Percentiles rank a stretch among this genome's conserved stretches.
phyloP scores from a whole-genome alignment of 2,329 filamentous ascomycete genomes.

The Aspergillus brasiliensis region DNA sequence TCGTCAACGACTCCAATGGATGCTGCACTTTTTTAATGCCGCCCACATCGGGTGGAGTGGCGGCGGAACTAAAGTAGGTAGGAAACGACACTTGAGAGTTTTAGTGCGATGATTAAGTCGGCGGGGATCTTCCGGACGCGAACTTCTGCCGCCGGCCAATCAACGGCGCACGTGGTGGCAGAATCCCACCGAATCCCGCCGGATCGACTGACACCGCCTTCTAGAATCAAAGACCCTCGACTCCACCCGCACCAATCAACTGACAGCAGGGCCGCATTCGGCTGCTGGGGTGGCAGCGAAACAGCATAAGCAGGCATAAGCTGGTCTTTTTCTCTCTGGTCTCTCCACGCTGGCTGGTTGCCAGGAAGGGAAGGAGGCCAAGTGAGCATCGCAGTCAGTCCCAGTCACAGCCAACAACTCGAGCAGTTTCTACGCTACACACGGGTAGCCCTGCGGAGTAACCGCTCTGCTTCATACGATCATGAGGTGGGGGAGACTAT shows the following conservation, averaged over 20 bases:
- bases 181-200: slow-evolving; percentile 25
- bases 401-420: no score
- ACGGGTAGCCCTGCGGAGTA: not conserved
- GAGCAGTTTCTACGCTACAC: no score
- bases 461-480: not conserved
- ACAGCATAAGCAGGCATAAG: not conserved
- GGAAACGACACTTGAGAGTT: not conserved
- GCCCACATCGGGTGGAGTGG: not conserved
- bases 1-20: not conserved
- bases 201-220: slow-evolving; percentile 23
- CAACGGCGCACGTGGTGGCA: slow-evolving; percentile 35
- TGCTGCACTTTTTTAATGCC: not conserved
- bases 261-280: not conserved
- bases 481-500: not conserved
- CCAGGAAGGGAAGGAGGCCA: not conserved
- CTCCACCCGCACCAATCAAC: not conserved
- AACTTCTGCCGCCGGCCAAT: slow-evolving; percentile 29
- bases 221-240: slow-evolving; percentile 4
- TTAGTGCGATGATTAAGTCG: slow-evolving; percentile 6
- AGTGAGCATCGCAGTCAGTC: not conserved
- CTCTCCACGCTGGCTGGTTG: not conserved
- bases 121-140: not conserved
- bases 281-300: not conserved
- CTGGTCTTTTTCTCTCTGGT: no score
- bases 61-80: slow-evolving; percentile 12